Evolutionary conservation across 441 rosid genomes (phyloP).

Genomic region (Capsella rubella): DNA sequence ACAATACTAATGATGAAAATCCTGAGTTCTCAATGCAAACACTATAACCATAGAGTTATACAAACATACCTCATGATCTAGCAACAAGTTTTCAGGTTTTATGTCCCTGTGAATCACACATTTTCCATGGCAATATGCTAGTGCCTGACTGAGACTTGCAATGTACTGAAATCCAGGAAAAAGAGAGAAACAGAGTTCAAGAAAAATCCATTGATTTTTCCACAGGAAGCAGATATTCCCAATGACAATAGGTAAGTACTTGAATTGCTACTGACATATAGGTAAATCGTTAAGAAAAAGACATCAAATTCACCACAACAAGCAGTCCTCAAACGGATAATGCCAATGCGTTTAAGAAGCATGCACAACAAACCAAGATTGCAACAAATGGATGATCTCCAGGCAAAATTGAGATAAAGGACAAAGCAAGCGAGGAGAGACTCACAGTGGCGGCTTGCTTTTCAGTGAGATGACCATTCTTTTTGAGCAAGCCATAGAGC

Average conservation of each 20-base stretch:
- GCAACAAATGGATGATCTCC: conserved; percentile 1
- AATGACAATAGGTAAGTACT: too few relatives aligned
- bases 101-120: conserved; percentile 96
- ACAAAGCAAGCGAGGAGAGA: not conserved
- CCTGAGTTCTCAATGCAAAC: not conserved
- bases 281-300: not conserved
- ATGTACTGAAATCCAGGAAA: conserved; percentile 63
- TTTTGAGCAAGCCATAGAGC: conserved; percentile 71
- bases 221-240: too few relatives aligned
- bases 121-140: conserved; percentile 90
- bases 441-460: conserved; percentile 80
- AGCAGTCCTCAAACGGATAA: not conserved
- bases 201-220: too few relatives aligned
- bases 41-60: not conserved
- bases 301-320: not conserved
- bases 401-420: not conserved
- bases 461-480: conserved; percentile 68
- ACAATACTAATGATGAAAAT: not conserved
- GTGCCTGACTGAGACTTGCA: conserved; percentile 80
- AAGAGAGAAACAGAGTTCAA: too few relatives aligned
- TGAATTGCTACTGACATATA: too few relatives aligned
- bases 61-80: conserved; percentile 83
- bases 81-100: conserved; percentile 94
- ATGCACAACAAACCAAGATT: not conserved
- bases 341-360: conserved; percentile 12